Percentiles rank a stretch among this genome's conserved stretches.
phyloP scores from a whole-genome alignment of 1,139 yeast genomes.

The Groenewaldozyma sp. region DNA sequence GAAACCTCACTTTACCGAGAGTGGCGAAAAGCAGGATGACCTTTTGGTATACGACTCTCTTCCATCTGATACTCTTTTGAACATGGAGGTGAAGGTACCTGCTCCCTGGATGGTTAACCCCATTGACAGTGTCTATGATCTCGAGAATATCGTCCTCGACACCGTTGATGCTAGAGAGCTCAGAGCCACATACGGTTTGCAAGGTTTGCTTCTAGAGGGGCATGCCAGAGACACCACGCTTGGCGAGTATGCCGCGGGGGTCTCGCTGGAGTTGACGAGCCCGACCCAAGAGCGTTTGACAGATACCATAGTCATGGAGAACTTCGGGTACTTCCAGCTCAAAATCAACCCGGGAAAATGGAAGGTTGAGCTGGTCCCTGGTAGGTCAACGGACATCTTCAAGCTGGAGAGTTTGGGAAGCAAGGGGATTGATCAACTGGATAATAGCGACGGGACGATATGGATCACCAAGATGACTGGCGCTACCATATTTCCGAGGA shows the following conservation, averaged over 20 bases:
- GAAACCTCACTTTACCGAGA: conserved; percentile 34
- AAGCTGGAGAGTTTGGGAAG: conserved; percentile 30
- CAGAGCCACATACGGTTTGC: conserved; percentile 40
- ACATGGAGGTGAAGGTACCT: conserved; percentile 56
- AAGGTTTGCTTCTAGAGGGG: conserved; percentile 58
- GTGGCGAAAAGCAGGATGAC: conserved; percentile 17
- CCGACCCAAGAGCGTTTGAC: conserved; percentile 17
- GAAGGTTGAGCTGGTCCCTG: conserved; percentile 39
- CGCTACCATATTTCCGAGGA: conserved; percentile 36
- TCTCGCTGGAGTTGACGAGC: conserved; percentile 38
- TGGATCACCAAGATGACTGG: conserved; percentile 37
- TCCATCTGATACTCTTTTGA: conserved; percentile 44
- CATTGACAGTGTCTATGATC: conserved; percentile 42
- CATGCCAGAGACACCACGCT: conserved; percentile 42
- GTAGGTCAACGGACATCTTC: conserved; percentile 36
- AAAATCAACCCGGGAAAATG: conserved; percentile 62
- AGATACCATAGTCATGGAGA: conserved; percentile 64
- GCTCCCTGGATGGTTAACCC: conserved; percentile 55
- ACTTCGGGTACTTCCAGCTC: conserved; percentile 68
- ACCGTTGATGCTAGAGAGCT: conserved; percentile 26
- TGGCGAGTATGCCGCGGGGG: conserved; percentile 42
- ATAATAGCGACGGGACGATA: conserved; percentile 12
- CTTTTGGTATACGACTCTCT: conserved; percentile 30
- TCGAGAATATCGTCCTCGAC: conserved; percentile 48
- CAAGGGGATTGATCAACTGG: conserved; percentile 29